These are phyloP conservation scores for Eustoma russellianum DNA, from an alignment of 257 asterid species.

Conservation along the genomic window DNA sequence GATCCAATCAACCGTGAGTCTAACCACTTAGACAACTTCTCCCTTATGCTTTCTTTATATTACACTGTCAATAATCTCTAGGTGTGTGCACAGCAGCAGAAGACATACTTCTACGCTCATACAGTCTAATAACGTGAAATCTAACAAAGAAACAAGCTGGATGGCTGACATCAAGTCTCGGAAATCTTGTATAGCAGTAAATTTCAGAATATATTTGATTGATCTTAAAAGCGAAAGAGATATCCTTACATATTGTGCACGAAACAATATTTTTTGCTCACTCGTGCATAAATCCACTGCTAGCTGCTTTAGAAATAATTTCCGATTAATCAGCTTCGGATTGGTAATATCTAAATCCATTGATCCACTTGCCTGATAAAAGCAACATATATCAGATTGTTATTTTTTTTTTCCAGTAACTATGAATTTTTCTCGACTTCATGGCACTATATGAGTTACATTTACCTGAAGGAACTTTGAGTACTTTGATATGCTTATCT, in stretches of 20 bases:
- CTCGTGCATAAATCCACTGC: conserved; percentile 84
- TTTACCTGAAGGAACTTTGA: conserved; percentile 86
- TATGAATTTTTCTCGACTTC: neutral
- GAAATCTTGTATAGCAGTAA: no score
- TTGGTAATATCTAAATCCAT: conserved; percentile 90
- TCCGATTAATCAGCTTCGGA: conserved; percentile 81
- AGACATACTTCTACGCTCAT: no score
- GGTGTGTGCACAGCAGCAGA: no score
- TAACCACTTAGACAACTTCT: no score
- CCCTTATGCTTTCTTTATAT: no score
- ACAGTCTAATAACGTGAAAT: no score
- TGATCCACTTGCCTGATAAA: conserved; percentile 63
- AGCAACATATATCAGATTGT: neutral
- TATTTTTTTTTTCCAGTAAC: no score
- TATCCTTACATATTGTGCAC: conserved; percentile 80
- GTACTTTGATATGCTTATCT: conserved; percentile 71
- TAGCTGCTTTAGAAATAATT: conserved; percentile 76
- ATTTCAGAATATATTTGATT: no score
- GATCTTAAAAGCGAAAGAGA: neutral
- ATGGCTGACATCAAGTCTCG: no score
- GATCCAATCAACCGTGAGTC: no score
- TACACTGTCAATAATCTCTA: no score
- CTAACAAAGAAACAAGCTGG: no score
- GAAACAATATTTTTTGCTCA: conserved; percentile 74
- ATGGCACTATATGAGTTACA: conserved; percentile 1